A percentile compares a stretch with the other conserved stretches of the same genome.
Evolutionary conservation across 441 rosid genomes (phyloP).

Genomic region (Flueggea neowawraea): DNA sequence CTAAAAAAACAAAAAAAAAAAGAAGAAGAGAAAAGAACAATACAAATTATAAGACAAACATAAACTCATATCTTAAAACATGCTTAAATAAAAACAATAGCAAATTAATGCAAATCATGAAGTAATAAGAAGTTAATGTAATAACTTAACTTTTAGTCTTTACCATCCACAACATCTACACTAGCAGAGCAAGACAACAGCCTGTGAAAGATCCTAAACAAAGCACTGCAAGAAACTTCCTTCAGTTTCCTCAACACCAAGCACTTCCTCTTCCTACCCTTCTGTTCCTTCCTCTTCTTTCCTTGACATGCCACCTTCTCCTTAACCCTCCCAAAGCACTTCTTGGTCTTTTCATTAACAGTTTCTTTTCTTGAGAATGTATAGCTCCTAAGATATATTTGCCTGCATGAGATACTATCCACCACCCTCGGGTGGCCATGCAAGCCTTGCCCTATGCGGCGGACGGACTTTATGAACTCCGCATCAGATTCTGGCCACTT

Average conservation of each 20-base stretch:
- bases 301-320: slow-evolving; percentile 22
- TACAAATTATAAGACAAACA: neutral
- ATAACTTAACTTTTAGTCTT: slow-evolving; percentile 3
- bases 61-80: neutral
- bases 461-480: slow-evolving; percentile 70
- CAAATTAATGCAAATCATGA: neutral
- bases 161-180: slow-evolving; percentile 64
- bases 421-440: slow-evolving; percentile 59
- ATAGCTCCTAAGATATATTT: slow-evolving; percentile 89
- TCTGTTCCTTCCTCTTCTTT: slow-evolving; percentile 20
- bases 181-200: slow-evolving; percentile 69
- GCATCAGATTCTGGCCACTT: slow-evolving; percentile 96
- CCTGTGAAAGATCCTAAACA: slow-evolving; percentile 65
- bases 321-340: slow-evolving; percentile 41
- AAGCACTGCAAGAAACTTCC: slow-evolving; percentile 49
- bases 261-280: slow-evolving; percentile 34
- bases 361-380: slow-evolving; percentile 70
- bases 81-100: neutral
- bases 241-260: slow-evolving; percentile 48
- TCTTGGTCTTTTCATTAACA: slow-evolving; percentile 33
- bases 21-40: neutral
- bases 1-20: neutral
- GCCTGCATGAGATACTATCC: slow-evolving; percentile 84
- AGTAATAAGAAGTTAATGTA: slow-evolving; percentile 1
- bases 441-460: slow-evolving; percentile 23